phyloP scores from a whole-genome alignment of 2,329 filamentous ascomycete species.

The Monosporascus sp. region DNA sequence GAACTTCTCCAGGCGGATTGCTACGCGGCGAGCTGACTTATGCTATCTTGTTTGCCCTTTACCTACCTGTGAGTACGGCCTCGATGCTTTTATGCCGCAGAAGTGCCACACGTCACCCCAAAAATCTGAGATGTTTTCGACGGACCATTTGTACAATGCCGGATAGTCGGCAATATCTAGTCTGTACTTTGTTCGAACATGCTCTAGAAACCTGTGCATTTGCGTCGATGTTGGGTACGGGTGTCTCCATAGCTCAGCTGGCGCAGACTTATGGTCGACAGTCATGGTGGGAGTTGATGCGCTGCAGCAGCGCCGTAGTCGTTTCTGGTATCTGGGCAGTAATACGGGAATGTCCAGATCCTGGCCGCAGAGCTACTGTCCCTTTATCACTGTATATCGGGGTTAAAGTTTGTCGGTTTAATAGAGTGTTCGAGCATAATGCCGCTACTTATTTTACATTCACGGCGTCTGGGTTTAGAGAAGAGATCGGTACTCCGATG shows the following conservation, averaged over 20 bases:
- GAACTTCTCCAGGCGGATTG: too few species aligned
- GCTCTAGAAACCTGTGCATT: conserved; percentile 67
- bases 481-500: not conserved
- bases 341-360: too few species aligned
- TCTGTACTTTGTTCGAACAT: conserved; percentile 62
- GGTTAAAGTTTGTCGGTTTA: too few species aligned
- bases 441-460: not conserved
- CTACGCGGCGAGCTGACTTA: not conserved
- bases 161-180: conserved; percentile 62
- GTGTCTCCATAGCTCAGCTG: conserved; percentile 65
- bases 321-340: too few species aligned
- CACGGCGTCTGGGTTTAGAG: not conserved
- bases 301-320: not conserved
- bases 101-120: conserved; percentile 86
- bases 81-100: conserved; percentile 67
- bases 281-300: conserved; percentile 14
- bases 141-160: conserved; percentile 80
- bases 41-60: conserved; percentile 1
- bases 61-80: conserved; percentile 54
- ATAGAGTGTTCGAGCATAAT: too few species aligned
- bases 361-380: not conserved
- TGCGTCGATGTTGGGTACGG: conserved; percentile 59
- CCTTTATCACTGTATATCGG: too few species aligned
- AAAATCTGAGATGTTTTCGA: conserved; percentile 68
- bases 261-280: conserved; percentile 10